Evolutionary conservation across 2,329 filamentous ascomycete genomes (phyloP).

Genomic region (Colletotrichum simmondsii): DNA sequence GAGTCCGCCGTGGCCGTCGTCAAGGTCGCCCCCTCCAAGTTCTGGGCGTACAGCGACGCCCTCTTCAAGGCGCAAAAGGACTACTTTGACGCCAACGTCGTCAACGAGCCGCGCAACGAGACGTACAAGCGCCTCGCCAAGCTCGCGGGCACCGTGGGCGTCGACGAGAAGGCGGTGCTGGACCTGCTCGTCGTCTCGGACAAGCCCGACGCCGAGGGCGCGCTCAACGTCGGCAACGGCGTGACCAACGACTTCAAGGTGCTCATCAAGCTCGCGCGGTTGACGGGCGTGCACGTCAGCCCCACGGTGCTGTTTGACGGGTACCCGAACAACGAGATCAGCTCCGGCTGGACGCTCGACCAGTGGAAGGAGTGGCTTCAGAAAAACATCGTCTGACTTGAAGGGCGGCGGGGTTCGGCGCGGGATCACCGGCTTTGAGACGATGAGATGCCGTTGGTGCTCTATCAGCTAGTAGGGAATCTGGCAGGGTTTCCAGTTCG

Average conservation of each 20-base stretch:
- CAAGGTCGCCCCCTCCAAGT: conserved; percentile 74
- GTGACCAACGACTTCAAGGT: conserved; percentile 89
- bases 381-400: conserved; percentile 58
- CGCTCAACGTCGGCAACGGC: conserved; percentile 81
- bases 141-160: conserved; percentile 74
- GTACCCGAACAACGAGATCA: conserved; percentile 81
- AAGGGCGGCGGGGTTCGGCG: neutral
- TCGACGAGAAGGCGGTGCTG: conserved; percentile 78
- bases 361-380: conserved; percentile 90
- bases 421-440: conserved; percentile 14
- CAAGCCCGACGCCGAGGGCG: conserved; percentile 73
- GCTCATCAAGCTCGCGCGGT: conserved; percentile 80
- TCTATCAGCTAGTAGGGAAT: neutral
- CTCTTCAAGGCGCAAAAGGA: conserved; percentile 75
- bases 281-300: conserved; percentile 88
- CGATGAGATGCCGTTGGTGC: neutral
- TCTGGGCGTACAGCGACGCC: conserved; percentile 81
- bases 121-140: conserved; percentile 85
- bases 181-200: conserved; percentile 75
- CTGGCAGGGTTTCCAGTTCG: neutral
- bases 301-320: conserved; percentile 92
- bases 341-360: conserved; percentile 79
- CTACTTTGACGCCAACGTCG: conserved; percentile 88
- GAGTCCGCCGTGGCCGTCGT: conserved; percentile 88
- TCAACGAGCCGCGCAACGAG: conserved; percentile 84